phyloP scores from a whole-genome alignment of 805 yeast species.

The Starmerella cellae region DNA sequence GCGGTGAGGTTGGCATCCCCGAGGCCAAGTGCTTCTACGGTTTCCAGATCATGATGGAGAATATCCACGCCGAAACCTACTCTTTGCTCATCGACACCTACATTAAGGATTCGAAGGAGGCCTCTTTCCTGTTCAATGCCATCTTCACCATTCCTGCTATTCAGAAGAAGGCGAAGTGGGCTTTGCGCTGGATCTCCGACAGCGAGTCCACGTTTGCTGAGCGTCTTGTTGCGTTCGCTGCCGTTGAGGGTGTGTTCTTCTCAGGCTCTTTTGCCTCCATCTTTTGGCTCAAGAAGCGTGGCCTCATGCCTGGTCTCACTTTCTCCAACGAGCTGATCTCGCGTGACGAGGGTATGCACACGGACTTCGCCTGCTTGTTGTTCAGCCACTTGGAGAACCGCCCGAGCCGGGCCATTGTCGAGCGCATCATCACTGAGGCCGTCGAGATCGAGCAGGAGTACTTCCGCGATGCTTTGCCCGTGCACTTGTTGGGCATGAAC shows the following conservation, averaged over 20 bases:
- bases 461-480: conserved; percentile 91
- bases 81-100: conserved; percentile 88
- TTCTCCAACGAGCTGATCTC: conserved; percentile 95
- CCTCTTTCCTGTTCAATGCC: conserved; percentile 83
- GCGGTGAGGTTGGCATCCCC: conserved; percentile 92
- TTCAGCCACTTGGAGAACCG: conserved; percentile 87
- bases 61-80: conserved; percentile 95
- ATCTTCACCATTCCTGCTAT: conserved; percentile 93
- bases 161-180: conserved; percentile 97
- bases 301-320: conserved; percentile 96
- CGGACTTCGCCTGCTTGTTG: conserved; percentile 93
- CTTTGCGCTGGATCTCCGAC: conserved; percentile 90
- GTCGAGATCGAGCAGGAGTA: conserved; percentile 88
- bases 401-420: conserved; percentile 67
- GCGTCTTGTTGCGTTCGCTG: conserved; percentile 95
- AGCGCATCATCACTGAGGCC: conserved; percentile 84
- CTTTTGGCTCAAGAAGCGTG: conserved; percentile 98
- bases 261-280: conserved; percentile 97
- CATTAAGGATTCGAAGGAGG: conserved; percentile 90
- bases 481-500: conserved; percentile 89
- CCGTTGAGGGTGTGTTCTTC: conserved; percentile 97
- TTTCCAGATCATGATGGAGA: conserved; percentile 99
- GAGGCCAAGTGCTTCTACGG: conserved; percentile 99
- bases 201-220: conserved; percentile 81
- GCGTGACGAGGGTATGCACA: conserved; percentile 97